Evolutionary conservation across 2,329 filamentous ascomycete species (phyloP).

Genomic region (Fusarium euwallaceae): DNA sequence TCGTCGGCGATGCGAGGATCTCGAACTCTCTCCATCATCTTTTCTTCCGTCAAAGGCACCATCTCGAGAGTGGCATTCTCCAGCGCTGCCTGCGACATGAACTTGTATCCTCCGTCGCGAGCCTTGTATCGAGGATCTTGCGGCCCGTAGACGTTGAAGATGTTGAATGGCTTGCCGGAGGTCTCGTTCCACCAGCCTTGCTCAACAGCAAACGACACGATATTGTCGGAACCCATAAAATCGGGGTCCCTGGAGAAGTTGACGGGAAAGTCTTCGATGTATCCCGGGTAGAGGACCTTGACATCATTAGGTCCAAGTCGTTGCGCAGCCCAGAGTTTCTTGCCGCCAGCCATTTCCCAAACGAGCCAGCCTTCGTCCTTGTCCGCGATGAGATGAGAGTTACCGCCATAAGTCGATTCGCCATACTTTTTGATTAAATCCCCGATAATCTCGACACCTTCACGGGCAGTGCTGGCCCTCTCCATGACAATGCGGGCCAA

Average conservation of each 20-base stretch:
- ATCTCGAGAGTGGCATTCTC: slow-evolving; percentile 39
- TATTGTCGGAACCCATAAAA: slow-evolving; percentile 39
- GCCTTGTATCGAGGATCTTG: slow-evolving; percentile 41
- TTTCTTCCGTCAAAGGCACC: slow-evolving; percentile 37
- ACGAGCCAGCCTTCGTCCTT: slow-evolving; percentile 43
- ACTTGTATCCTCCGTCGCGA: slow-evolving; percentile 43
- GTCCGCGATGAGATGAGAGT: slow-evolving; percentile 42
- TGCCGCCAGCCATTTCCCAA: slow-evolving; percentile 43
- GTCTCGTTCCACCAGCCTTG: slow-evolving; percentile 43
- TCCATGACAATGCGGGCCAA: slow-evolving; percentile 44
- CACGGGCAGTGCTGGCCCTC: slow-evolving; percentile 33
- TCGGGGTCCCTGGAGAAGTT: slow-evolving; percentile 22
- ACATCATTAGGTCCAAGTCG: slow-evolving; percentile 39
- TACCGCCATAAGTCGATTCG: slow-evolving; percentile 41
- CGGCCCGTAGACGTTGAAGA: slow-evolving; percentile 37
- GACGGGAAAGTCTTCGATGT: slow-evolving; percentile 41
- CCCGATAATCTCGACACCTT: slow-evolving; percentile 38
- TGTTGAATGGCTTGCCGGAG: slow-evolving; percentile 39
- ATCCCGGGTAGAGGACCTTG: slow-evolving; percentile 39
- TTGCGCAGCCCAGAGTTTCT: slow-evolving; percentile 42
- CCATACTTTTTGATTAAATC: slow-evolving; percentile 35
- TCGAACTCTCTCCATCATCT: slow-evolving; percentile 40
- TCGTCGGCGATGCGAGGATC: slow-evolving; percentile 42
- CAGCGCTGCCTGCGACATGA: slow-evolving; percentile 41
- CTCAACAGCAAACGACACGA: slow-evolving; percentile 40